Base-by-base conservation (phyloP, 345 rosid species). In the Salix exigua region DNA sequence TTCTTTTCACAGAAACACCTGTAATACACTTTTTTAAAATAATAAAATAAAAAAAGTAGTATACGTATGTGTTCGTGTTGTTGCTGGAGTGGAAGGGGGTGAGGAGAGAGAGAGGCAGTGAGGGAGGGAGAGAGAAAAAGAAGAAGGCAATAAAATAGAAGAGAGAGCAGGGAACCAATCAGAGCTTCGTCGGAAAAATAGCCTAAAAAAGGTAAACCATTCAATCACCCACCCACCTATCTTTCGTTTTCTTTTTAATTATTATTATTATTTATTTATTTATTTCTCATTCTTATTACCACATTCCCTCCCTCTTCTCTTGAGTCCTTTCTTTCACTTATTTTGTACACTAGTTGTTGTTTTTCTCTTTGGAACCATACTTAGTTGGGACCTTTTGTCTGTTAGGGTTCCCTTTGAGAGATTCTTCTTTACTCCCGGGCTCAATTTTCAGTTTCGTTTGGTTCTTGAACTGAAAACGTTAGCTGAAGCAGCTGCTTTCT, bases 171-270 rank as follows among this genome's bases (percentile, higher is more conserved):
- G 28, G 26, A 4, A 48, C 71, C 73, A 81, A 80, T 73, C 65
- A 75, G 78, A 64, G 46, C 72, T 83, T 71, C 75, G 85, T 76
- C 80, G 84, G 87, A 81, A 81, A 42, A 85, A 85, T 74, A 78
- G 72, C 78, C 73, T 65, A 74, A 17, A 58, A 75, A 81, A 78
- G 83, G 82, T 78, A 68, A 76, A 58, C 63, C 63, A 58, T 58
- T 58, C 28, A 58, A 58, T 58, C 28, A 23, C 70, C 66, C 61
- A 35, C 16, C 40, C 28, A 23, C 70, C 66, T 50, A 35, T 11
- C 40, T 40, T 30, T 64, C 62, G 72, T 28, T 30, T 61, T 50
- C 33, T 31, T 33, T 33, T 33, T 33, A 31, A 33, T 33, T 1
- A 35, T 35, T 35, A 35, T 35, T 5, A 35, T 35, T 33, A 33